Conservation (phyloP, 139 green algal species). For the Auxenochlorella pyrenoidosa region DNA sequence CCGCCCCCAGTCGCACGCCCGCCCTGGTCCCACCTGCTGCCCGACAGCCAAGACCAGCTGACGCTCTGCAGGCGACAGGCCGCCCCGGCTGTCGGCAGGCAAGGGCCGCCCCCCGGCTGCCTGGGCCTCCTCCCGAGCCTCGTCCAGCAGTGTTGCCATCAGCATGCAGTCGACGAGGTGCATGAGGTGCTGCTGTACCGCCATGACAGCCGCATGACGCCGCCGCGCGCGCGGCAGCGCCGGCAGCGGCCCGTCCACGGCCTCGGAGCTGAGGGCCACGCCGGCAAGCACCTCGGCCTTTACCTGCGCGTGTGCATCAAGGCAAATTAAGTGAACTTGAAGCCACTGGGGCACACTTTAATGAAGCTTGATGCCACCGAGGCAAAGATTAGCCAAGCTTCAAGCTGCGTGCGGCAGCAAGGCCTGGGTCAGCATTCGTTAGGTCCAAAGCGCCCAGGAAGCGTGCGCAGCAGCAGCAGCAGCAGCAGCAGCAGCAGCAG, state of each 20-base stretch:
- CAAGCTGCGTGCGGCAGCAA: no score
- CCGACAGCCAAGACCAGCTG: background rate
- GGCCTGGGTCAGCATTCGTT: no score
- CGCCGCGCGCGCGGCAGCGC: background rate
- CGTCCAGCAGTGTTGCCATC: background rate
- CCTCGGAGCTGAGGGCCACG: background rate
- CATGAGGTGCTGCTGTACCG: background rate
- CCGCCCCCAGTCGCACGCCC: no score
- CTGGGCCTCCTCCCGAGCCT: background rate
- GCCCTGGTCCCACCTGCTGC: background rate
- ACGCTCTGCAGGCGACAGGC: background rate
- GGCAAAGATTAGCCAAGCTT: no score
- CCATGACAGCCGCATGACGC: background rate
- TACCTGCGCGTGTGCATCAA: background rate
- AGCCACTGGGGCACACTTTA: no score
- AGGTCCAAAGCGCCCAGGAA: no score
- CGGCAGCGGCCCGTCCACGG: background rate
- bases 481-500: no score
- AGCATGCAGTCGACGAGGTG: background rate
- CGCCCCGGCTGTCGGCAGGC: background rate
- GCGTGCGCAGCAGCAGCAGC: no score
- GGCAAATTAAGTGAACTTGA: no score
- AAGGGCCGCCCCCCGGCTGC: no score
- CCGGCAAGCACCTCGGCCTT: background rate
- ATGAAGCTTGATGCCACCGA: no score